These are phyloP conservation scores for Sporisorium reilianum DNA, from an alignment of 1,284 basidiomycete species.

Conservation along the genomic window DNA sequence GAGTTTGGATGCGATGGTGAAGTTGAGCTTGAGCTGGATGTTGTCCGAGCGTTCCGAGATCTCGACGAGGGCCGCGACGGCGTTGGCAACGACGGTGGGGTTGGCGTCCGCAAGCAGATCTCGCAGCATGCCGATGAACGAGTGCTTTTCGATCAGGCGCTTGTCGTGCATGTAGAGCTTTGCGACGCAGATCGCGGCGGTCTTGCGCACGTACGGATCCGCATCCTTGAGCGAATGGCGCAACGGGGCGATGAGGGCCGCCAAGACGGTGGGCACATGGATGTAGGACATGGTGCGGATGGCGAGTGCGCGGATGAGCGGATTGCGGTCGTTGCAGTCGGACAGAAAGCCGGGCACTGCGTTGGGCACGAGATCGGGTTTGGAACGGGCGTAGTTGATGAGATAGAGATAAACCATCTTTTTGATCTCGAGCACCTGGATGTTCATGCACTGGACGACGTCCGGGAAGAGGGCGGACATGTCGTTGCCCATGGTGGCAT, in stretches of 20 bases:
- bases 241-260: conserved; percentile 84
- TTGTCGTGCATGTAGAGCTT: conserved; percentile 89
- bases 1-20: conserved; percentile 84
- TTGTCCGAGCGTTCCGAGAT: conserved; percentile 90
- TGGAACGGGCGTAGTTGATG: conserved; percentile 88
- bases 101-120: conserved; percentile 92
- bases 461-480: conserved; percentile 92
- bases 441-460: conserved; percentile 83
- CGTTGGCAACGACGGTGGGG: conserved; percentile 93
- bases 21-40: conserved; percentile 83
- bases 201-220: conserved; percentile 96
- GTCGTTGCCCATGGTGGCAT: conserved; percentile 73
- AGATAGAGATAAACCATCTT: conserved; percentile 83
- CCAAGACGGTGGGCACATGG: conserved; percentile 73
- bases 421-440: conserved; percentile 94
- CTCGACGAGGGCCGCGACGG: conserved; percentile 91
- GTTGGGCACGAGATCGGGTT: conserved; percentile 86
- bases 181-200: conserved; percentile 89
- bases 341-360: conserved; percentile 91
- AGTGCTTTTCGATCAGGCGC: conserved; percentile 82
- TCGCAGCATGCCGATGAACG: conserved; percentile 85
- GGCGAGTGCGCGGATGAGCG: conserved; percentile 89
- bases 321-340: conserved; percentile 91
- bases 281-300: conserved; percentile 98
- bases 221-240: conserved; percentile 87